Base-by-base conservation (phyloP, 208 protist species). In the Zelonia costaricensis region DNA sequence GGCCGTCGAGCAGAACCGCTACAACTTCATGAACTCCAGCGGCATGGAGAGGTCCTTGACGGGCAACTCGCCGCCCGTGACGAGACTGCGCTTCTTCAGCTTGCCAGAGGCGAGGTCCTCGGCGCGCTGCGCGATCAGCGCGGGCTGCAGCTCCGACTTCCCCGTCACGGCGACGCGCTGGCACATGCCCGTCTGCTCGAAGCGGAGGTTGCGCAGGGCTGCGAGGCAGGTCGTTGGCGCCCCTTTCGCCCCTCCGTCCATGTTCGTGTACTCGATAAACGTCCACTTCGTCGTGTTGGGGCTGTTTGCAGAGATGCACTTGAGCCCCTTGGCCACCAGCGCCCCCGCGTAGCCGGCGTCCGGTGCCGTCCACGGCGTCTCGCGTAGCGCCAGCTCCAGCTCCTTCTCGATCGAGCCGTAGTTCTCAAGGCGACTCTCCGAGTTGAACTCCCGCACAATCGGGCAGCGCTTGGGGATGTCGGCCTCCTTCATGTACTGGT, bases 261-360 rank as follows among this genome's bases (percentile, higher is more conserved):
- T 58, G 16, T 85, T 68, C n/a, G 59, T 59, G 65, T 92, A 92
- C 67, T 92, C 86, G 27, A 92, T 78, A 38, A 92, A 86, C 13
- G 82, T 89, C 86, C 86, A 92, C 66, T 92, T 92, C 13, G 76
- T 79, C 0, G 77, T 86, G 69, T 76, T 78, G 8, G 86, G 81
- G 25, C 82, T 80, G 63, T 84, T 87, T n/a, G 58, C 66, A 13
- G 80, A 62, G 48, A 92, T 80, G 28, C 62, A 61, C 42, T 47
- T 53, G 25, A 92, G 75, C 1, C 82, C 86, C 48, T 89, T 81
- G 0, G 77, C 81, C 0, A 92, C 53, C 25, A 92, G 68, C 12
- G 77, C 40, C 20, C 62, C 65, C 7, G 82, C 82, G 40, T 82
- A 77, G n/a, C 71, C 79, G 5, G 74, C 75, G 54, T 92, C 86